These are phyloP conservation scores for Irpex sp. DNA, from an alignment of 1,284 basidiomycete genomes.

Conservation along the genomic window DNA sequence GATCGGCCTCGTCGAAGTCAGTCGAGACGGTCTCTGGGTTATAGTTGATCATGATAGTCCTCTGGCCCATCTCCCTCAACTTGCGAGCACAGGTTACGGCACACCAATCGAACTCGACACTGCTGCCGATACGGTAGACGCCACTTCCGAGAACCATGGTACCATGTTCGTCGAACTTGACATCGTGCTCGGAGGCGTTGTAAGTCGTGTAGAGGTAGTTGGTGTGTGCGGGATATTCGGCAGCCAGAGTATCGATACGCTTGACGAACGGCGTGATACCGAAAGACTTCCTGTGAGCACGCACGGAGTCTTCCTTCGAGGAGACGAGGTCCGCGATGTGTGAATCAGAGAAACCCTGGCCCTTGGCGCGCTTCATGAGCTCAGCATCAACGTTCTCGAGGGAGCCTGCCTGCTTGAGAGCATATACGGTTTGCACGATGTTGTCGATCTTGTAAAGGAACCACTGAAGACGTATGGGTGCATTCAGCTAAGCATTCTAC, in stretches of 20 bases:
- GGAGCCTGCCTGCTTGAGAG: conserved; percentile 64
- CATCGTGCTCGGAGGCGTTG: conserved; percentile 94
- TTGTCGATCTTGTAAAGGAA: conserved; percentile 99
- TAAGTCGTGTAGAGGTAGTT: conserved; percentile 99
- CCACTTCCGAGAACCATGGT: conserved; percentile 99
- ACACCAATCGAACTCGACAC: conserved; percentile 99
- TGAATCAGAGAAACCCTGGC: conserved; percentile 90
- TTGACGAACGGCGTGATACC: conserved; percentile 97
- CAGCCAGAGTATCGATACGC: conserved; percentile 98
- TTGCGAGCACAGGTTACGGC: conserved; percentile 96
- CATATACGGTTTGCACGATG: conserved; percentile 82
- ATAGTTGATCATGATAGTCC: conserved; percentile 99
- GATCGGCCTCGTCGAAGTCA: conserved; percentile 98
- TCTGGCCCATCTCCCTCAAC: conserved; percentile 86
- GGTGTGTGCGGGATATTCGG: conserved; percentile 98
- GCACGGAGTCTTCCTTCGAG: conserved; percentile 47
- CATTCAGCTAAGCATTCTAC: conserved; percentile 2
- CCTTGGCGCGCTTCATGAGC: conserved; percentile 80
- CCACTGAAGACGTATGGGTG: conserved; percentile 55
- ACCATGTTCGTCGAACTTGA: conserved; percentile 94
- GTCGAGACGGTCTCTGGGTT: conserved; percentile 99
- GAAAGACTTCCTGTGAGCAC: conserved; percentile 80
- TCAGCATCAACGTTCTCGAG: conserved; percentile 62
- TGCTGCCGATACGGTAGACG: conserved; percentile 97
- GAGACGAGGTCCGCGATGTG: conserved; percentile 67